Base-by-base conservation (phyloP, 495 filamentous ascomycete genomes). In the Podospora sp. region DNA sequence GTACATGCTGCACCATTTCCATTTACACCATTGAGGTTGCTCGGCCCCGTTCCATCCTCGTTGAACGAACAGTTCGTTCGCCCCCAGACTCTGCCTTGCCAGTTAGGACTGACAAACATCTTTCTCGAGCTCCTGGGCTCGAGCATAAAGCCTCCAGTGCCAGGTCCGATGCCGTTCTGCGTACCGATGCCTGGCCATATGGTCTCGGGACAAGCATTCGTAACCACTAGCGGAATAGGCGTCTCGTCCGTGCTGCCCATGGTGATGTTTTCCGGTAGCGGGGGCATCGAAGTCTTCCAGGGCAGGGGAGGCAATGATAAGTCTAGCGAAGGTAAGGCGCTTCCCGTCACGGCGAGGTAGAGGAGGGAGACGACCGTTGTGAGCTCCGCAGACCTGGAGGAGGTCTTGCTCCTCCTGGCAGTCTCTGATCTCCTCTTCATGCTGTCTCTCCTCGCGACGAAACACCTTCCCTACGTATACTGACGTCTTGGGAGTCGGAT, bases 81-180 rank as follows among this genome's bases (percentile, higher is more conserved):
- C 21, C 88, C 91, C 91, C 91, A 94, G 16, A 94, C 80, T 50
- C 92, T 86, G 6, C 91, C 91, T 68, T 90, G 86, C 92, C 91
- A 94, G 69, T 91, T 85, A 24, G 80, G 79, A 59, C 83, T 82
- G 53, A 94, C 89, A 21, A 77, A 86, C 53, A 91, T 75, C 52
- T 78, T 77, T 60, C 63, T 82, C 26, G 78, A 83, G 14, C 78
- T 69, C 26, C 85, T 83, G 22, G 88, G 71, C 1, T 71, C 66
- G 33, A 92, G 83, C 69, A 85, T 79, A 69, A 92, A 94, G 22
- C 91, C 91, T 21, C 84, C 84, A 16, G 77, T 77, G 2, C 77
- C 76, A 0, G 91, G 89, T 0, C 85, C 85, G 21, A 81, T 86
- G 25, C 91, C 91, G 33, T 84, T 77, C 66, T 92, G 88, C 4